Evolutionary conservation across 176 grass and related monocot species (phyloP), one percentile per base, ranked within the genome.

Genomic region (Poa annua): DNA sequence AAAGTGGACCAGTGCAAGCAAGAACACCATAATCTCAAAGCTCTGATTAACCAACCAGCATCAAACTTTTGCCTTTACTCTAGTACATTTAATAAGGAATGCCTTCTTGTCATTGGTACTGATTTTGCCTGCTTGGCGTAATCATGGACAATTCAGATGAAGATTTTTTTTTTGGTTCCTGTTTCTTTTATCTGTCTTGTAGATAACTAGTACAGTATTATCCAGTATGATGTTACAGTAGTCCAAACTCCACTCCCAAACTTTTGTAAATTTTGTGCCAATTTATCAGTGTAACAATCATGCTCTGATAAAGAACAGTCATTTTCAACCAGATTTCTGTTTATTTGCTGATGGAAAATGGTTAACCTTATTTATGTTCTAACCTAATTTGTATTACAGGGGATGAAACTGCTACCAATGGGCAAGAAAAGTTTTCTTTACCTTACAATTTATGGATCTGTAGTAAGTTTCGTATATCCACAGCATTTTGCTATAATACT

Each of bases 391-490:
- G 83, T 54, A 2, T 68, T 84, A 17, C 76, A 98, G 96, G 92
- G 96, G 44, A 98, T 95, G 96, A 98, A 95, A 81, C 82, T 98
- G 77, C 74, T 98, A 83, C 92, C 93, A 4, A 91, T 93, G 87
- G 96, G 93, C 52, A 98, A 84, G 79, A 98, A 95, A 85, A 93
- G 88, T 86, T 75, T 95, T 67, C 59, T 98, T 57, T 98, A 95
- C 74, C 79, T 95, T 74, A 85, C 93, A 55, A 92, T 98, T 72
- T 98, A 95, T 91, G 93, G 96, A 84, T 98, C 96, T 75, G 93
- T 93, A 80, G 96, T 95, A 90, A 77, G 79, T 70, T 80, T 73
- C 49, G 32, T 67, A 20, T 81, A 19, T 57, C 42, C 26, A 51
- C 80, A 74, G 1, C 72, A 41, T 85, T 75, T 72, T 84, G 26